Evolutionary conservation across 2,329 filamentous ascomycete species (phyloP), one percentile per base, ranked within the genome.

Genomic region (Ophiocordyceps camponoti-leonardi): DNA sequence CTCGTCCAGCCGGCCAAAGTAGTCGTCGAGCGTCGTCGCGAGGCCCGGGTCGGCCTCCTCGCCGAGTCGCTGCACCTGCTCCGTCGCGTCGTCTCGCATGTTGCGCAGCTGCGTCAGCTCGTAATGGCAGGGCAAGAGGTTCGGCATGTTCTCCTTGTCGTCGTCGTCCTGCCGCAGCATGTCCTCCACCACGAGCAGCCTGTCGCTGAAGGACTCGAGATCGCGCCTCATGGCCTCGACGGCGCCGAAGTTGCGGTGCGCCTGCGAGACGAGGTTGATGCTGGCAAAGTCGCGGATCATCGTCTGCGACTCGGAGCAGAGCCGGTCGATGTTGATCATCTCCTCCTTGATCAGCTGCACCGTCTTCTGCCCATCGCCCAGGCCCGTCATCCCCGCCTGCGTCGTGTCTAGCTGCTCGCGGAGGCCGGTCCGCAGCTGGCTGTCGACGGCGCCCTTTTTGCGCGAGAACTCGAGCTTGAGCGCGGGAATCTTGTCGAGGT

Each of bases 251-350:
- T 98, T 95, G 51, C 90, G 78, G 65, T 98, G 92, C 52, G 93
- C 92, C 64, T 94, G 86, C 46, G 90, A 90, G 46, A 93, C 84
- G 49, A 86, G 69, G 61, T 93, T 92, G 70, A 94, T 92, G 58
- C 86, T 86, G 33, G 83, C 82, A 64, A 98, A 96, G 68, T 98
- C 92, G 58, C 84, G 81, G 57, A 98, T 94, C 79, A 95, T 95
- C 60, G 86, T 86, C 68, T 96, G 90, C 46, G 88, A 88, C 65
- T 98, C 93, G 51, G 88, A 87, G 67, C 92, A 98, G 51, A 98
- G 77, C 66, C 86, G 87, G 68, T 98, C 92, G 57, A 98, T 96
- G 66, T 90, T 93, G 72, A 93, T 87, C 78, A 98, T 92, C 68
- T 98, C 92, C 53, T 96, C 90, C 64, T 94, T 94, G 66, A 95